These are phyloP conservation scores for Gamarada debralockiae DNA, from an alignment of 495 filamentous ascomycete species.

Conservation along the genomic window DNA sequence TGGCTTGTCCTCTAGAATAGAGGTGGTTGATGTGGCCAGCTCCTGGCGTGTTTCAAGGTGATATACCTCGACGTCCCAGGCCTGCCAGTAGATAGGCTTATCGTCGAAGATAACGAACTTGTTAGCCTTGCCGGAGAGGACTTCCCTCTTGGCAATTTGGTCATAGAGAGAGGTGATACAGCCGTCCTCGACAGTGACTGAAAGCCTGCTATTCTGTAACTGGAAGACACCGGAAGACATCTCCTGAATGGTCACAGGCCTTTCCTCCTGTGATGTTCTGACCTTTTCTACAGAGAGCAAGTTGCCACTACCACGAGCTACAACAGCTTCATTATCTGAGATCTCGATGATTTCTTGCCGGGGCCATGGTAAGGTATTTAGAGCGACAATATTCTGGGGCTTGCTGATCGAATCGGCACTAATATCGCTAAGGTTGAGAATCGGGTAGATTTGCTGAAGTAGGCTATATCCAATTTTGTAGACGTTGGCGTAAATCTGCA, in stretches of 20 bases:
- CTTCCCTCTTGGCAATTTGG: constrained; percentile 50
- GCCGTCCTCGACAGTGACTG: constrained; percentile 55
- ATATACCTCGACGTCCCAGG: constrained; percentile 97
- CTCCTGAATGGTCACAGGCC: constrained; percentile 40
- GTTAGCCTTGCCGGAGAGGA: constrained; percentile 61
- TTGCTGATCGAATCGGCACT: constrained; percentile 17
- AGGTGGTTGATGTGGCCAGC: constrained; percentile 57
- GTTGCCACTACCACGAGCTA: background rate
- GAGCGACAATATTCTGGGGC: constrained; percentile 30
- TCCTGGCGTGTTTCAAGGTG: constrained; percentile 83
- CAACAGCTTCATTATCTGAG: constrained; percentile 24
- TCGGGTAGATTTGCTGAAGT: constrained; percentile 49
- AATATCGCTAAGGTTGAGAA: constrained; percentile 46
- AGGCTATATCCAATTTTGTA: constrained; percentile 57
- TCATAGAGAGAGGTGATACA: constrained; percentile 65
- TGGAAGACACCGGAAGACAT: constrained; percentile 50
- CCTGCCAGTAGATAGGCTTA: constrained; percentile 98
- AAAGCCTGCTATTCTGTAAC: constrained; percentile 55
- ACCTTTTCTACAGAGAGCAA: constrained; percentile 2
- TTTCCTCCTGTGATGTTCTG: constrained; percentile 1
- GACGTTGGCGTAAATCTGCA: constrained; percentile 55
- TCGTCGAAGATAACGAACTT: constrained; percentile 95
- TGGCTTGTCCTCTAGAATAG: constrained; percentile 62
- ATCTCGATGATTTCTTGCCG: constrained; percentile 55
- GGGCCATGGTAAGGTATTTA: constrained; percentile 65